Percentiles rank a stretch among this genome's conserved stretches.
These are phyloP conservation scores for Nissolia schottii DNA, from an alignment of 306 rosid genomes.

Conservation along the genomic window DNA sequence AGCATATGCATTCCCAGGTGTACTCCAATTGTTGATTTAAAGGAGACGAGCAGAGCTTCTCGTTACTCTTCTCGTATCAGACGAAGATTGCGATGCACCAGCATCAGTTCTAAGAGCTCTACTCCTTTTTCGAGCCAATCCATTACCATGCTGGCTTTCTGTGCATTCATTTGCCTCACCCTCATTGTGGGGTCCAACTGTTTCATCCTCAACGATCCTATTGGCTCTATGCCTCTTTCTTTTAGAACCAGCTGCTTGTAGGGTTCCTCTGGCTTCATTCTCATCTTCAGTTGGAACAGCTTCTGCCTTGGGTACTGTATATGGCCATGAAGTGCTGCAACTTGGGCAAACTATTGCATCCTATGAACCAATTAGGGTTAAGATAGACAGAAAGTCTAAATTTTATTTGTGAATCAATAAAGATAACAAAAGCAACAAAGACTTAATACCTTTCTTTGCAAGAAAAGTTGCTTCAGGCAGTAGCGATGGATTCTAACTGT, in stretches of 20 bases:
- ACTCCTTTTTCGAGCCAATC: neutral
- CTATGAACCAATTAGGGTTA: conserved; percentile 32
- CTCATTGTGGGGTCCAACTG: conserved; percentile 35
- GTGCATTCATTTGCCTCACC: conserved; percentile 30
- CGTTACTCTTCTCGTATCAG: conserved; percentile 31
- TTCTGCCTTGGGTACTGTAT: conserved; percentile 45
- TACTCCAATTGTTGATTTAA: conserved; percentile 4
- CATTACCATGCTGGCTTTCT: conserved; percentile 22
- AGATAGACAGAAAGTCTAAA: neutral
- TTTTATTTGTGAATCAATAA: neutral
- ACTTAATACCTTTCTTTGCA: conserved; percentile 50
- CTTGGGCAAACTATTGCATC: conserved; percentile 56
- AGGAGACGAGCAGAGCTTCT: conserved; percentile 26
- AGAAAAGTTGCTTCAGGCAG: conserved; percentile 67
- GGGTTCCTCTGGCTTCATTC: conserved; percentile 30
- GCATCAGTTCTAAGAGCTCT: neutral
- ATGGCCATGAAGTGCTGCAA: conserved; percentile 63
- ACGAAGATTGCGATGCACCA: conserved; percentile 23
- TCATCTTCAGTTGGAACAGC: conserved; percentile 31
- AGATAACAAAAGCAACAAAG: neutral
- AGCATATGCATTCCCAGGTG: neutral
- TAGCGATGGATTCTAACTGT: conserved; percentile 64
- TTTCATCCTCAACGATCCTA: conserved; percentile 23
- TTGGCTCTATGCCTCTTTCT: conserved; percentile 37
- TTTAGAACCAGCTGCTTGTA: conserved; percentile 29